A percentile compares a stretch with the other conserved stretches of the same genome.
phyloP scores from a whole-genome alignment of 495 filamentous ascomycete species.

The Aspergillus diversus region DNA sequence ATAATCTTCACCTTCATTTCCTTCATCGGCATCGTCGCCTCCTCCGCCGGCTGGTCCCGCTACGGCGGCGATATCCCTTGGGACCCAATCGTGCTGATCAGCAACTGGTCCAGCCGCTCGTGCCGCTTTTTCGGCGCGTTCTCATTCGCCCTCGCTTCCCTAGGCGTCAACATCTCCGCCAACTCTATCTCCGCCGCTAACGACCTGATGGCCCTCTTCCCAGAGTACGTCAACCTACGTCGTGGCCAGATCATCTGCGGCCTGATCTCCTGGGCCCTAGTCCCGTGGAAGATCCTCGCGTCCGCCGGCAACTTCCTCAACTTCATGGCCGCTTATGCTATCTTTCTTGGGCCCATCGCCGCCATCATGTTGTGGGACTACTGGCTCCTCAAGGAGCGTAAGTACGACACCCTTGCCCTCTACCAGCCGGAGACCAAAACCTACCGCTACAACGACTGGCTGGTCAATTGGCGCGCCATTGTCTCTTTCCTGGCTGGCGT shows the following conservation, averaged over 20 bases:
- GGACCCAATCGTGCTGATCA: conserved; percentile 50
- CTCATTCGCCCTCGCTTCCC: conserved; percentile 48
- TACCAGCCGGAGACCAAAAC: conserved; percentile 43
- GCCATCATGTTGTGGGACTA: conserved; percentile 70
- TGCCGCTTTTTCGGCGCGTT: conserved; percentile 56
- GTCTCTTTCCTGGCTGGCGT: conserved; percentile 66
- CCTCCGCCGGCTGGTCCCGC: conserved; percentile 47
- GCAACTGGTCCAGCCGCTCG: conserved; percentile 51
- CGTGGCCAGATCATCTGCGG: conserved; percentile 66
- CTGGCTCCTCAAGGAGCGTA: conserved; percentile 64
- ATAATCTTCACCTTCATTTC: conserved; percentile 54
- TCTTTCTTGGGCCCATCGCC: conserved; percentile 72
- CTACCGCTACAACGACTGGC: conserved; percentile 58
- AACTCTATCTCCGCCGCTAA: conserved; percentile 69
- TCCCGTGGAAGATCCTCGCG: conserved; percentile 66
- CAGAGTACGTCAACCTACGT: conserved; percentile 62
- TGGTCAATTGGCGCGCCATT: conserved; percentile 69
- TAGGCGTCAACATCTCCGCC: conserved; percentile 64
- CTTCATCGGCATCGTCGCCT: conserved; percentile 53
- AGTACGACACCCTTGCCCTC: conserved; percentile 60
- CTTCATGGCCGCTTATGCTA: conserved; percentile 66
- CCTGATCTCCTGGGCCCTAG: conserved; percentile 61
- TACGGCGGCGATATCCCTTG: conserved; percentile 48
- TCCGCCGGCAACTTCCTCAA: conserved; percentile 59
- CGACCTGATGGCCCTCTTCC: conserved; percentile 63